Conservation (phyloP, 192 early-diverging fungal genomes). For the Obelidium mucronatum region DNA sequence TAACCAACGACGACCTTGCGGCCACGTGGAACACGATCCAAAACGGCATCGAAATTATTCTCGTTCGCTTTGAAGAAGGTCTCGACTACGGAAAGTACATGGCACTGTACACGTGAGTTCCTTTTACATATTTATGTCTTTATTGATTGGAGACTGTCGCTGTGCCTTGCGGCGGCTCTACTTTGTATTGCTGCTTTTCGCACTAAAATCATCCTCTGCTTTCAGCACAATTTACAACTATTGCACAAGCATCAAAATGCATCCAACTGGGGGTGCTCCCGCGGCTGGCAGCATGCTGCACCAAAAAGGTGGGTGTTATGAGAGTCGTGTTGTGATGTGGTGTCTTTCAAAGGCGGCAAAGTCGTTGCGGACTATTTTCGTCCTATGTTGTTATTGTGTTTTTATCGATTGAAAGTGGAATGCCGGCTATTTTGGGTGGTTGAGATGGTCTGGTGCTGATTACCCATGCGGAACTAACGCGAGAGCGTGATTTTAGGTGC, state of each 20-base stretch:
- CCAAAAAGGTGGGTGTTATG: slow-evolving; percentile 26
- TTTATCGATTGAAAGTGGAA: too few species aligned
- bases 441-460: too few species aligned
- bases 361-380: too few species aligned
- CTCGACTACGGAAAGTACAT: slow-evolving; percentile 80
- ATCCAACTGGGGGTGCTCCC: slow-evolving; percentile 6
- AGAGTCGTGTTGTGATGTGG: too few species aligned
- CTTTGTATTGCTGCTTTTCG: slow-evolving; percentile 49
- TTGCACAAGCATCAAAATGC: slow-evolving; percentile 66
- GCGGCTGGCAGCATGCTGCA: neutral
- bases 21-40: slow-evolving; percentile 79
- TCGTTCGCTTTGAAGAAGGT: slow-evolving; percentile 77
- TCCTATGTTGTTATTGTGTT: too few species aligned
- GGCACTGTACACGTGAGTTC: slow-evolving; percentile 82
- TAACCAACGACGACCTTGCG: slow-evolving; percentile 2
- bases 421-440: too few species aligned
- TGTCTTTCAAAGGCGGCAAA: too few species aligned
- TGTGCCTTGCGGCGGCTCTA: neutral
- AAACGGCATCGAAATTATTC: slow-evolving; percentile 81
- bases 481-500: too few species aligned
- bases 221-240: slow-evolving; percentile 77
- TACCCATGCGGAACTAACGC: too few species aligned
- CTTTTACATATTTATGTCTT: neutral
- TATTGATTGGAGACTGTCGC: neutral
- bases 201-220: slow-evolving; percentile 5